Conservation (phyloP, 2,329 filamentous ascomycete species). For the Endocalyx cinctus region DNA sequence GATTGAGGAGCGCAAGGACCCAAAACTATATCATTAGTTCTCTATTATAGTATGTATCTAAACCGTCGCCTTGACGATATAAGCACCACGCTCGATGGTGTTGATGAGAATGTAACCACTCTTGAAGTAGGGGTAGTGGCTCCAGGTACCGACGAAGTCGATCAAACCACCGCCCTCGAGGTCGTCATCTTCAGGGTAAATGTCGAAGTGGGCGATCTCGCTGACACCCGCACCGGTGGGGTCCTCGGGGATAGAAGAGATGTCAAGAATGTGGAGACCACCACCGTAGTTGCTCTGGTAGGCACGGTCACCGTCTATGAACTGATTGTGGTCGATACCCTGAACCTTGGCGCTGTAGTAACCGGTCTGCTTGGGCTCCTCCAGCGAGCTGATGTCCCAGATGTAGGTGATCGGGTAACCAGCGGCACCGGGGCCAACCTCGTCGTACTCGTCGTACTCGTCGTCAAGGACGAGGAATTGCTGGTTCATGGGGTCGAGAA, state of each 20-base stretch:
- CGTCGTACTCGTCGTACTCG: conserved; percentile 42
- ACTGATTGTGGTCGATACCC: conserved; percentile 40
- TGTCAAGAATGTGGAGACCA: conserved; percentile 32
- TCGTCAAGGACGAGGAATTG: conserved; percentile 41
- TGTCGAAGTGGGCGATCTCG: conserved; percentile 40
- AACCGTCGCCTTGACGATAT: conserved; percentile 33
- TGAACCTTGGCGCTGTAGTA: conserved; percentile 33
- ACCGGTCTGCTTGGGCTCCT: conserved; percentile 35
- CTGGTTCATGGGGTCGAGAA: conserved; percentile 36
- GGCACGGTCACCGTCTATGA: conserved; percentile 31
- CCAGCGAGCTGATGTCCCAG: conserved; percentile 38
- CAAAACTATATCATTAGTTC: too few relatives aligned
- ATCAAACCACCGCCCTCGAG: conserved; percentile 26
- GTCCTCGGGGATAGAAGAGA: conserved; percentile 26
- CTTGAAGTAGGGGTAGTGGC: conserved; percentile 37
- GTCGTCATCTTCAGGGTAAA: conserved; percentile 41
- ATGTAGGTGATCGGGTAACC: conserved; percentile 41
- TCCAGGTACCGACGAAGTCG: conserved; percentile 36
- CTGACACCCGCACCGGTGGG: conserved; percentile 24
- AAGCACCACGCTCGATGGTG: conserved; percentile 41
- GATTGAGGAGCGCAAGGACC: too few relatives aligned
- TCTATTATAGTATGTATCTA: neutral
- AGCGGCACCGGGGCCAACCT: conserved; percentile 29
- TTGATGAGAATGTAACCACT: conserved; percentile 40
- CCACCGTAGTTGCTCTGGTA: conserved; percentile 42